Percentiles rank a stretch among this genome's conserved stretches.
Conservation (phyloP, 2,329 filamentous ascomycete genomes). For the Neonectria neomacrospora region DNA sequence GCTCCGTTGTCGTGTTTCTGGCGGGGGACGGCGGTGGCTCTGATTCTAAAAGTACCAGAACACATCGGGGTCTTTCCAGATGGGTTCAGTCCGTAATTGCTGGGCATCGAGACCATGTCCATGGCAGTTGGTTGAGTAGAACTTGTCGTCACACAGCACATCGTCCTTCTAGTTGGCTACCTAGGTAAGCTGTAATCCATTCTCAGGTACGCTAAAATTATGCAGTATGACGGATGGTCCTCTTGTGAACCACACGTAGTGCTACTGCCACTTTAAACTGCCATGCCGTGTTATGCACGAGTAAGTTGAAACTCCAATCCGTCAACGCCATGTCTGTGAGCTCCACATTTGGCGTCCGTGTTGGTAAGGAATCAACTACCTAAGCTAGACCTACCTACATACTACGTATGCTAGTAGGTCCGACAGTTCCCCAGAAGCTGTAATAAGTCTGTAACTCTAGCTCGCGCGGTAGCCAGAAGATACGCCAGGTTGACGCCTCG, state of each 20-base stretch:
- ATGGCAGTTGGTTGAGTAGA: neutral
- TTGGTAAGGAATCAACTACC: slow-evolving; percentile 8
- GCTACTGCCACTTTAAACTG: slow-evolving; percentile 1
- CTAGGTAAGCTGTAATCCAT: neutral
- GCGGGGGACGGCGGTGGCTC: slow-evolving; percentile 1
- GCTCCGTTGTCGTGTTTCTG: slow-evolving; percentile 11
- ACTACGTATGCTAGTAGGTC: too few species aligned
- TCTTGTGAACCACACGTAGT: slow-evolving; percentile 10
- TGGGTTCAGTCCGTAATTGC: neutral
- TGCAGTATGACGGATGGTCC: neutral
- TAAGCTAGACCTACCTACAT: too few species aligned
- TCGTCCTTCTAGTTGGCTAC: neutral
- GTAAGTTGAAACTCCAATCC: neutral
- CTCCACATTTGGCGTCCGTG: slow-evolving; percentile 4
- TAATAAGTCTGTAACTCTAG: slow-evolving; percentile 19
- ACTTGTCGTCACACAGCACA: neutral
- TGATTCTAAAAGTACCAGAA: neutral
- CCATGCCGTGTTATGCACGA: slow-evolving; percentile 7
- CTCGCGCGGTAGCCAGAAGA: neutral
- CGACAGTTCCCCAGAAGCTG: neutral
- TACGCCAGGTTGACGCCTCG: slow-evolving; percentile 4
- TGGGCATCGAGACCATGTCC: neutral
- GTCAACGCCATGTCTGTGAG: neutral
- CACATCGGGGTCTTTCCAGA: neutral
- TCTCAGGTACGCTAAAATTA: neutral